A percentile compares a stretch with the other conserved stretches of the same genome.
Conservation (phyloP, 345 rosid genomes). For the Barbarea vulgaris region DNA sequence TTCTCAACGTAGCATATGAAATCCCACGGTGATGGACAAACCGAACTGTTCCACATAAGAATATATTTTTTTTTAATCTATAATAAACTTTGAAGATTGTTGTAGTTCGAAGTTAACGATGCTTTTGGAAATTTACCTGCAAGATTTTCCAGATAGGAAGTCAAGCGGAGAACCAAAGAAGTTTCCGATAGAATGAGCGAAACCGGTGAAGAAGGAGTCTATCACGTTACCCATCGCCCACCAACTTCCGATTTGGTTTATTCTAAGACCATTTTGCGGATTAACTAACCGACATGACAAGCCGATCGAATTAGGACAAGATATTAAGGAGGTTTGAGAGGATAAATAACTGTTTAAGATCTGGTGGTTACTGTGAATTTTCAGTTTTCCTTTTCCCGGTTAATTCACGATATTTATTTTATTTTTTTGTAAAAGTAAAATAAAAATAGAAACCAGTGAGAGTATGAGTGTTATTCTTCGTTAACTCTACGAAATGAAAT, state of each 20-base stretch:
- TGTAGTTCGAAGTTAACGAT: not conserved
- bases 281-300: not conserved
- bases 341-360: constrained; percentile 28
- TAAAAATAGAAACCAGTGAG: not conserved
- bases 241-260: constrained; percentile 9
- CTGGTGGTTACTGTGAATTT: constrained; percentile 23
- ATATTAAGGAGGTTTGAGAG: not conserved
- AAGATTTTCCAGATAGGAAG: constrained; percentile 60
- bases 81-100: not conserved
- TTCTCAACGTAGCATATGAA: constrained; percentile 54
- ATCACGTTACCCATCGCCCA: constrained; percentile 44
- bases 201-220: constrained; percentile 51
- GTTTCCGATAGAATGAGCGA: constrained; percentile 38
- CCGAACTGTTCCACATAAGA: constrained; percentile 38
- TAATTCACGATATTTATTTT: not conserved
- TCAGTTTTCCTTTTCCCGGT: not conserved
- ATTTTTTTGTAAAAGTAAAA: not conserved
- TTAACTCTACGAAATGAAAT: constrained; percentile 25
- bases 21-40: constrained; percentile 60
- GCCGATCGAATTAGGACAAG: constrained; percentile 2
- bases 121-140: constrained; percentile 47
- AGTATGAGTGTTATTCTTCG: not conserved
- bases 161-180: constrained; percentile 55
- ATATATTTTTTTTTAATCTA: not conserved
- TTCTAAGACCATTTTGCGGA: not conserved